A percentile compares a stretch with the other conserved stretches of the same genome.
phyloP scores from a whole-genome alignment of 352 stramenopile species.

The Pythium sp. region DNA sequence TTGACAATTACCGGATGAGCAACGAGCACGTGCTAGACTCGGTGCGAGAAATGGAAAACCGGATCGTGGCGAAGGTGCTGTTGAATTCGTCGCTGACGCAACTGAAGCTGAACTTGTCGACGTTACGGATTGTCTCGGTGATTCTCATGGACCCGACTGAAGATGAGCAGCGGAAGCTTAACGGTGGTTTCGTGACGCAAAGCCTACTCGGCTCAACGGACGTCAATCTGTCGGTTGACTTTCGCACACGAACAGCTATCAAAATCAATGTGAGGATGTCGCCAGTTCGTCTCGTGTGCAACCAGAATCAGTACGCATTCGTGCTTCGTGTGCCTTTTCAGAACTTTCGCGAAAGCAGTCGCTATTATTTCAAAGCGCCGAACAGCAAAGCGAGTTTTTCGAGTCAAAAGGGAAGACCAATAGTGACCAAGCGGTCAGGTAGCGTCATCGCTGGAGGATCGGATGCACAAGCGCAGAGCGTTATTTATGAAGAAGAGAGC shows the following conservation, averaged over 20 bases:
- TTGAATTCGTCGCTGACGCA: conserved; percentile 79
- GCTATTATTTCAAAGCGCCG: conserved; percentile 31
- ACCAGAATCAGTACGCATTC: conserved; percentile 82
- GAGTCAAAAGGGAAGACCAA: background rate
- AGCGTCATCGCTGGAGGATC: conserved; percentile 13
- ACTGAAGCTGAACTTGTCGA: conserved; percentile 58
- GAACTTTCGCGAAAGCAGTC: conserved; percentile 67
- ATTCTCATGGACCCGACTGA: conserved; percentile 58
- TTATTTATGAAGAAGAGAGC: conserved; percentile 27
- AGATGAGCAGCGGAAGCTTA: conserved; percentile 25
- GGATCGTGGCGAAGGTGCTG: conserved; percentile 79
- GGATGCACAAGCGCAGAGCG: conserved; percentile 15
- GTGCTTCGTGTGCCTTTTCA: conserved; percentile 69
- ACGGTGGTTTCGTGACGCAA: conserved; percentile 51
- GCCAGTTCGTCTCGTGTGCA: conserved; percentile 76
- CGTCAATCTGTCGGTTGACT: conserved; percentile 53
- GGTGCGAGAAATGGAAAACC: conserved; percentile 68
- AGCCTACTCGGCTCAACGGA: conserved; percentile 74
- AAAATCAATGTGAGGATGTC: conserved; percentile 54
- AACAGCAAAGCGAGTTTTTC: conserved; percentile 4
- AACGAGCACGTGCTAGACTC: conserved; percentile 67
- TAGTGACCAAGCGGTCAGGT: conserved; percentile 7
- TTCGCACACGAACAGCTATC: conserved; percentile 52
- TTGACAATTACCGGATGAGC: conserved; percentile 57
- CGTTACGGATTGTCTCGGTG: conserved; percentile 71